Evolutionary conservation across 306 rosid genomes (phyloP), one percentile per base, ranked within the genome.

Genomic region (Gastrolobium villosum): DNA sequence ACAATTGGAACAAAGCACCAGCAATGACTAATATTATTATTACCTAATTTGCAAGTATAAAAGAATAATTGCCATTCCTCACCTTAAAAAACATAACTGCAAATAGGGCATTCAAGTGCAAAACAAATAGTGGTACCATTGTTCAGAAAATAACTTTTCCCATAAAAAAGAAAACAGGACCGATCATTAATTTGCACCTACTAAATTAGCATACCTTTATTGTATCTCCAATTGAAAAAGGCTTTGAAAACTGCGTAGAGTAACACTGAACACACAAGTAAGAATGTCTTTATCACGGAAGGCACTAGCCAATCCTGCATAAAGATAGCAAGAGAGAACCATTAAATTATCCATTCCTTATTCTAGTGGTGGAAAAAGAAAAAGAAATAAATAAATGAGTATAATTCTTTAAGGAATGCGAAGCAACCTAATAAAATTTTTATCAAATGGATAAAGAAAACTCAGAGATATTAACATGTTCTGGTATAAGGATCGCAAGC

Each of bases 181-280:
- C 7, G 37, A 30, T 10, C 68, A 78, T 8, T 74, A 78, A 55
- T 20, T 40, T 79, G 54, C 48, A 82, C 28, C 70, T 31, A 82
- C 49, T 14, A 74, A 56, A 59, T 31, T 37, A 74, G 77, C 89
- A 40, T 85, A 91, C 98, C 87, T 89, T 95, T 80, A 95, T 95
- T 9, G 98, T 95, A 84, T 95, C 99, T 86, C 97, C 99, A 20
- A 93, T 81, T 52, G 99, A 91, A 79, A 95, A 95, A 44, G 98
- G 99, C 89, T 83, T 89, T 2, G 96, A 88, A 80, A 95, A 95
- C 64, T 95, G 99, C 94, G 93, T 86, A 20, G 90, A 83, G 56
- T 91, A 82, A 78, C 99, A 66, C 97, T 95, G 55, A 91, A 84
- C 60, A 95, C 88, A 72, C 93, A 91, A 41, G 97, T 97, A 75